Conservation (phyloP, 257 asterid genomes). For the Anisodus tanguticus region DNA sequence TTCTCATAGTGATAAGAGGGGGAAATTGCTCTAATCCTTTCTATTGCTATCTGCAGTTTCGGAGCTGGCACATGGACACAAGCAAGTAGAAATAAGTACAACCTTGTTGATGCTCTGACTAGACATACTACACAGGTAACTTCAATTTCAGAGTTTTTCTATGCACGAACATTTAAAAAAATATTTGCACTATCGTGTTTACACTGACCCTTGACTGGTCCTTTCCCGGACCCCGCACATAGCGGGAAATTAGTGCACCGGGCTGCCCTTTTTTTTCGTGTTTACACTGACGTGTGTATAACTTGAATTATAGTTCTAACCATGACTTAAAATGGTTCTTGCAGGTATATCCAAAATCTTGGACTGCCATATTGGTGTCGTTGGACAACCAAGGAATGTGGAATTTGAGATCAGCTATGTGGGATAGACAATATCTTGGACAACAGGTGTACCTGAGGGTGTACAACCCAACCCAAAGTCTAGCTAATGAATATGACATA, state of each 20-base stretch:
- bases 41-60: slow-evolving; percentile 51
- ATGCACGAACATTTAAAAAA: background rate
- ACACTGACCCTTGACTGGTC: background rate
- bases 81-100: slow-evolving; percentile 64
- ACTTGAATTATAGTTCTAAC: background rate
- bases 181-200: background rate
- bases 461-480: slow-evolving; percentile 55
- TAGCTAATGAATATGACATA: slow-evolving; percentile 71
- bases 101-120: slow-evolving; percentile 83
- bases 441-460: slow-evolving; percentile 87
- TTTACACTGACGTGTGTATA: background rate
- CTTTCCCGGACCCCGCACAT: no score
- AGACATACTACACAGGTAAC: slow-evolving; percentile 91
- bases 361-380: slow-evolving; percentile 83
- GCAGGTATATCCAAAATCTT: slow-evolving; percentile 88
- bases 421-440: slow-evolving; percentile 94
- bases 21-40: slow-evolving; percentile 32
- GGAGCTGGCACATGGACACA: slow-evolving; percentile 80
- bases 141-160: background rate
- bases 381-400: slow-evolving; percentile 99
- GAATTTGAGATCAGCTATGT: slow-evolving; percentile 89
- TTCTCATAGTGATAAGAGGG: background rate
- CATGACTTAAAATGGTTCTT: background rate
- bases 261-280: background rate
- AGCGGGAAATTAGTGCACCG: no score